Conservation (phyloP, 1,284 basidiomycete genomes). For the Sporisorium sorghi region DNA sequence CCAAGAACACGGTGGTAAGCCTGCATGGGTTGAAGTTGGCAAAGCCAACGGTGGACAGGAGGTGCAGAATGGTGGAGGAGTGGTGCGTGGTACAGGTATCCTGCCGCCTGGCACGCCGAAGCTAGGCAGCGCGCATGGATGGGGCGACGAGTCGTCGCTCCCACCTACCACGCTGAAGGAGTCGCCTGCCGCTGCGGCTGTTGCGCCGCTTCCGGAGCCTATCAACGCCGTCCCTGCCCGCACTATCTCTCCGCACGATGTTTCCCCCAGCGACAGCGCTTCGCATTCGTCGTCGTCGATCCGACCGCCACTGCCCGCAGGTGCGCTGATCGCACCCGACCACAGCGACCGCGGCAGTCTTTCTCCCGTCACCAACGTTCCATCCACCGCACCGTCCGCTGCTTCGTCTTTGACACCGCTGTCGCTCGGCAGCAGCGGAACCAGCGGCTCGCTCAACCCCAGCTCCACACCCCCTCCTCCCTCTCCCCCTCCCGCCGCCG, state of each 20-base stretch:
- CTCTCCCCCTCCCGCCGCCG: neutral
- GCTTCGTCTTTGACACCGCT: neutral
- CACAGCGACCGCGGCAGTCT: neutral
- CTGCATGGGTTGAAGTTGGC: constrained; percentile 4
- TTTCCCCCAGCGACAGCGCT: neutral
- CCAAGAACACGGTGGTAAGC: neutral
- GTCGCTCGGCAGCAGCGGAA: neutral
- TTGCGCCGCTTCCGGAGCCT: constrained; percentile 18
- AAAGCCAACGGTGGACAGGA: neutral
- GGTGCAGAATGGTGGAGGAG: neutral
- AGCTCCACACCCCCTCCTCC: constrained; percentile 12
- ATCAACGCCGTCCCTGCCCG: neutral
- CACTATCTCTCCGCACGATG: neutral
- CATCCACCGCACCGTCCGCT: constrained; percentile 3
- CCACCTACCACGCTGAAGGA: neutral
- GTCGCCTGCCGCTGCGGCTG: constrained; percentile 13
- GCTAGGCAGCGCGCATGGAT: neutral
- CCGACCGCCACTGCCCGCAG: neutral
- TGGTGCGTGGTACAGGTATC: neutral
- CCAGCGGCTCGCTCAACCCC: constrained; percentile 19
- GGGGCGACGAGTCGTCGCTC: constrained; percentile 6
- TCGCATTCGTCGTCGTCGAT: neutral
- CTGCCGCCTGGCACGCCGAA: constrained; percentile 14
- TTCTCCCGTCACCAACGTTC: constrained; percentile 2
- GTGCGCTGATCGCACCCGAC: neutral